Evolutionary conservation across 1,139 yeast genomes (phyloP).

Genomic region (Yamadazyma jaroonii): DNA sequence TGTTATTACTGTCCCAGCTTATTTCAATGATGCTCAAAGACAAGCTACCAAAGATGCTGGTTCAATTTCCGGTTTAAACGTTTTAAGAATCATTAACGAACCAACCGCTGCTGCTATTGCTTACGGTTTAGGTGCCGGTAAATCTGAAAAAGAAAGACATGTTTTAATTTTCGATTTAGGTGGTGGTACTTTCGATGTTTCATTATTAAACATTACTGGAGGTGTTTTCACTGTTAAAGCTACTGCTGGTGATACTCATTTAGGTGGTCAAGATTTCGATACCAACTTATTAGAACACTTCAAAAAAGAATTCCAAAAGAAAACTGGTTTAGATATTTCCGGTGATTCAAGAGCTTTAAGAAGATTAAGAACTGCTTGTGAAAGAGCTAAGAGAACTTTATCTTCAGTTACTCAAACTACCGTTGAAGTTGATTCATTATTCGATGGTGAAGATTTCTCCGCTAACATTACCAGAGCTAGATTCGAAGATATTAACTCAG

Average conservation of each 20-base stretch:
- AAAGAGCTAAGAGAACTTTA: slow-evolving; percentile 98
- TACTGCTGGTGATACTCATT: slow-evolving; percentile 98
- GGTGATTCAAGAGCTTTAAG: slow-evolving; percentile 92
- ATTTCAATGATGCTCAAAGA: slow-evolving; percentile 50
- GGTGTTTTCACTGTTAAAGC: slow-evolving; percentile 98
- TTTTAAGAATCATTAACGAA: slow-evolving; percentile 48
- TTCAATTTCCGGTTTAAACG: slow-evolving; percentile 48
- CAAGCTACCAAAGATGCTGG: slow-evolving; percentile 54
- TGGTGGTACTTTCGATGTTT: slow-evolving; percentile 53
- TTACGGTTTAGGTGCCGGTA: slow-evolving; percentile 53
- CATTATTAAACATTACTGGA: slow-evolving; percentile 87
- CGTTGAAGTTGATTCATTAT: slow-evolving; percentile 93
- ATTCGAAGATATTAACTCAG: slow-evolving; percentile 94
- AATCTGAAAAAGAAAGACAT: slow-evolving; percentile 77
- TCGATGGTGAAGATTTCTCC: slow-evolving; percentile 95
- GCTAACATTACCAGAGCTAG: slow-evolving; percentile 97
- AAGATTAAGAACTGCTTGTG: slow-evolving; percentile 98
- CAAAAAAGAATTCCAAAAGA: slow-evolving; percentile 93
- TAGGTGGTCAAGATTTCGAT: slow-evolving; percentile 86
- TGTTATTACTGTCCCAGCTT: slow-evolving; percentile 51
- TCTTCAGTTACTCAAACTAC: slow-evolving; percentile 96
- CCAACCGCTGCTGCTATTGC: slow-evolving; percentile 54
- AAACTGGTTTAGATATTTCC: slow-evolving; percentile 91
- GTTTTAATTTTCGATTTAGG: slow-evolving; percentile 49
- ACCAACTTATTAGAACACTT: slow-evolving; percentile 67